Percentiles rank a stretch among this genome's conserved stretches.
These are phyloP conservation scores for Agapanthus africanus DNA, from an alignment of 106 monocot genomes.

Conservation along the genomic window DNA sequence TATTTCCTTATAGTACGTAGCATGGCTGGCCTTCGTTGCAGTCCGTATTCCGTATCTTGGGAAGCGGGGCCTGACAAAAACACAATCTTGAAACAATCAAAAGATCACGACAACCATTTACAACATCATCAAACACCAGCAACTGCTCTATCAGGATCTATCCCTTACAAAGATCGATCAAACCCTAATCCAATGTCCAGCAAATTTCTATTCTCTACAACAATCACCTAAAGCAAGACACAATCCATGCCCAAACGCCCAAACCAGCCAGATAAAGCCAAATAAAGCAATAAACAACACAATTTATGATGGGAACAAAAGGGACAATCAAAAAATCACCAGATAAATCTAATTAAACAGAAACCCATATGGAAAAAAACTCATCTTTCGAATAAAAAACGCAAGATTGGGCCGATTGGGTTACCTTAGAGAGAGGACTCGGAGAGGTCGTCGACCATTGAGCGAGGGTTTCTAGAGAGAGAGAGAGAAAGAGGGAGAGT, in stretches of 20 bases:
- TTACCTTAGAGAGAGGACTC: conserved; percentile 1
- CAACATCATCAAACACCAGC: neutral
- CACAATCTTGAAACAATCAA: neutral
- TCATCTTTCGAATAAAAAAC: neutral
- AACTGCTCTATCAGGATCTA: neutral
- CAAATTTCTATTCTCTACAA: neutral
- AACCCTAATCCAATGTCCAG: neutral
- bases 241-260: neutral
- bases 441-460: neutral
- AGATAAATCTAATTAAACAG: conserved; percentile 1
- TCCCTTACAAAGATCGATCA: neutral
- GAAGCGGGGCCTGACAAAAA: too few species aligned
- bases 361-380: neutral
- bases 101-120: neutral
- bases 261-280: conserved; percentile 1
- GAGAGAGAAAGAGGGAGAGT: neutral
- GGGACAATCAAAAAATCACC: neutral
- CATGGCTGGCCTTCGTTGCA: too few species aligned
- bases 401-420: neutral
- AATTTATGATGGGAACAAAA: neutral
- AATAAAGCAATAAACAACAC: neutral
- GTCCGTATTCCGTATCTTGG: too few species aligned
- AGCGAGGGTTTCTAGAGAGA: conserved; percentile 9
- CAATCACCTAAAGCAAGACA: neutral
- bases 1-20: too few species aligned